Percentiles rank a stretch among this genome's conserved stretches.
These are phyloP conservation scores for Cercospora beticola DNA, from an alignment of 2,329 filamentous ascomycete genomes.

Conservation along the genomic window DNA sequence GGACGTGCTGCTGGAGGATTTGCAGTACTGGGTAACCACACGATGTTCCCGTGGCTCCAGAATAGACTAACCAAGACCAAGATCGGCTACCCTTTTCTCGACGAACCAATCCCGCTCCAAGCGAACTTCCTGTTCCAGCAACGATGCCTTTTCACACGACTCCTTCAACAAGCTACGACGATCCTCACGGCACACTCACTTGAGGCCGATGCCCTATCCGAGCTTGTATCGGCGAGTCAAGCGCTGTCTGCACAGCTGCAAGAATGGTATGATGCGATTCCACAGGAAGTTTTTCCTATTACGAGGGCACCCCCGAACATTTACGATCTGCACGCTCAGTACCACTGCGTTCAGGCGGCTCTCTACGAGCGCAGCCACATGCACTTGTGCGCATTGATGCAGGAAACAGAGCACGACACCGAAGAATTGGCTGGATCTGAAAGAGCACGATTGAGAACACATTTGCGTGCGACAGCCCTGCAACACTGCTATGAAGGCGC, in stretches of 20 bases:
- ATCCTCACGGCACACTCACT: constrained; percentile 4
- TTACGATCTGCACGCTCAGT: constrained; percentile 12
- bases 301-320: not conserved
- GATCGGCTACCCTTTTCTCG: constrained; percentile 7
- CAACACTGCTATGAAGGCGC: constrained; percentile 10
- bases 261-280: not conserved
- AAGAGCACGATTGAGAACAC: not conserved
- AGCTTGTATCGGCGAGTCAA: not conserved
- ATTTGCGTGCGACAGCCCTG: not conserved
- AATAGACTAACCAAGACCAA: not conserved
- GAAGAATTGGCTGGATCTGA: not conserved
- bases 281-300: not conserved
- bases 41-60: not conserved
- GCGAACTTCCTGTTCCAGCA: constrained; percentile 5
- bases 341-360: constrained; percentile 7
- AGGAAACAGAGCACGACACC: not conserved
- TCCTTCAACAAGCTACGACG: constrained; percentile 8
- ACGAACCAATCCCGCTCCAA: not conserved
- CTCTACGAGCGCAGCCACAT: constrained; percentile 9
- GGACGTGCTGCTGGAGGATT: not conserved
- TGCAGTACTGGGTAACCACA: constrained; percentile 5
- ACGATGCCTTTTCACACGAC: constrained; percentile 1
- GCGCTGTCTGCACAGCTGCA: not conserved
- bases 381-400: not conserved
- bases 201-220: not conserved